Conservation (phyloP, 1,139 yeast species). For the Pneumocystis sp. region DNA sequence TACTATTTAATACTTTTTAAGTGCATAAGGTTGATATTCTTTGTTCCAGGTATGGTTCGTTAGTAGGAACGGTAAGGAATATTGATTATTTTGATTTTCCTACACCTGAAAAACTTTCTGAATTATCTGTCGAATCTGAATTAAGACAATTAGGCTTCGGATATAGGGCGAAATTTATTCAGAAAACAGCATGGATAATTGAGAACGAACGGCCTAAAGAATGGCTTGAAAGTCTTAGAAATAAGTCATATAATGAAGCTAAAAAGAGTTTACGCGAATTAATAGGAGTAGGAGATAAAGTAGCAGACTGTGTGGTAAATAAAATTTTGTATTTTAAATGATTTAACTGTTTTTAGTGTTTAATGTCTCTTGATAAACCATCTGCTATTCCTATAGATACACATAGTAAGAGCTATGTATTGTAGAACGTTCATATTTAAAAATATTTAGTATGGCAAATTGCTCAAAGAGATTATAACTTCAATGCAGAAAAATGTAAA, state of each 20-base stretch:
- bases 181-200: slow-evolving; percentile 52
- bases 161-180: slow-evolving; percentile 77
- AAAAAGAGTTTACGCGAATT: slow-evolving; percentile 52
- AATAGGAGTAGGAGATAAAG: slow-evolving; percentile 93
- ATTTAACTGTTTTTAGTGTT: slow-evolving; percentile 26
- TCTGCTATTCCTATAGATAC: slow-evolving; percentile 92
- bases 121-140: slow-evolving; percentile 19
- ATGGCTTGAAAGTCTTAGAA: slow-evolving; percentile 28
- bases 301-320: slow-evolving; percentile 66
- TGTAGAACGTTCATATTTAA: not conserved
- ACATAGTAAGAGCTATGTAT: slow-evolving; percentile 50
- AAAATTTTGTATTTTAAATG: slow-evolving; percentile 3
- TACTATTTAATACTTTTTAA: not conserved
- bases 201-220: slow-evolving; percentile 19
- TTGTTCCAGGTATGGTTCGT: slow-evolving; percentile 56
- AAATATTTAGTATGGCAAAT: slow-evolving; percentile 33
- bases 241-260: slow-evolving; percentile 38
- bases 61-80: slow-evolving; percentile 42
- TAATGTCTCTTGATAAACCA: slow-evolving; percentile 82
- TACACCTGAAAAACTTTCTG: slow-evolving; percentile 37
- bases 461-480: slow-evolving; percentile 66
- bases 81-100: slow-evolving; percentile 63
- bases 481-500: slow-evolving; percentile 27
- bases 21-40: slow-evolving; percentile 34
- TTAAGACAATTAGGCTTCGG: slow-evolving; percentile 68